Evolutionary conservation across 202 grass and related monocot genomes (phyloP), one percentile per base, ranked within the genome.

Genomic region (Sporobolus alterniflorus): DNA sequence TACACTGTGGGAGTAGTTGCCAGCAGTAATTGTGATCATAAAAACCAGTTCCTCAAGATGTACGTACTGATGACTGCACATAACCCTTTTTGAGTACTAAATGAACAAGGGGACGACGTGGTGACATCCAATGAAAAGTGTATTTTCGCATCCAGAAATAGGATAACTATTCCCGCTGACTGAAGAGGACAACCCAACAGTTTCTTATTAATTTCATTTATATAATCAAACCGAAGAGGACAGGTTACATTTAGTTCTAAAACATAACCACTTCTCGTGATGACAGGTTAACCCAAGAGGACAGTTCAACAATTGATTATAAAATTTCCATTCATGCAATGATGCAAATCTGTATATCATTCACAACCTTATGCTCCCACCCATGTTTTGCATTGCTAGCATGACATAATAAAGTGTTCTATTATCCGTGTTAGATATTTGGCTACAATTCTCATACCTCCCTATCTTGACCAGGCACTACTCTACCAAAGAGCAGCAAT

Each of bases 171-270:
- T 86, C 25, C 4, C 42, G 55, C 44, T 69, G 47, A 80, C 50
- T 29, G 73, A 89, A 71, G 50, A 89, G 62, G 89, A 87, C 64
- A 65, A 47, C 63, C 7, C 2, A 90, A 36, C 77, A 89, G 42
- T 86, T 39, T 24, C 21, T 62, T 85, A 82, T 78, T 46, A 77
- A 73, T 55, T 76, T 63, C 51, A 31, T 73, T 81, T 69, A 60
- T 54, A n/a, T 82, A 84, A 81, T 68, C 59, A 17, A 71, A 36
- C 55, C 82, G 75, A 92, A 88, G 60, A 60, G 24, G 83, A 74
- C 76, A 55, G 64, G 24, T 66, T 42, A 81, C 66, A 69, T 86
- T 84, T 60, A 25, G 5, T 55, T 78, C 30, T 51, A 20, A 32
- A 40, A 64, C 63, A 61, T 33, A 68, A 81, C 21, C 42, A 15